A percentile compares a stretch with the other conserved stretches of the same genome.
These are phyloP conservation scores for Cupressus sempervirens DNA, from an alignment of 75 land plant species.

Conservation along the genomic window DNA sequence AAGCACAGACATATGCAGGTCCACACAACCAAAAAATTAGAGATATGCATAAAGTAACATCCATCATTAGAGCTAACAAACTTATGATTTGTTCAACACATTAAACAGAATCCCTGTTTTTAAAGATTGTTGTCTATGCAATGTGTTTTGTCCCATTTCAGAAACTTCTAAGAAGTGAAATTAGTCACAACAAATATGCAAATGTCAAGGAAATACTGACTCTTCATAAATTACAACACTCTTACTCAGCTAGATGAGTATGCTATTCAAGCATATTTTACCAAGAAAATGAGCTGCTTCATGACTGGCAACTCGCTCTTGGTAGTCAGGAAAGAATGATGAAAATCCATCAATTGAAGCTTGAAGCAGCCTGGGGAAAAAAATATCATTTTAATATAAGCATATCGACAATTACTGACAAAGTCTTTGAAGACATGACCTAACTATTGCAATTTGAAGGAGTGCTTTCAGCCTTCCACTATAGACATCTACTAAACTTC, in stretches of 20 bases:
- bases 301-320: constrained; percentile 86
- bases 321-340: constrained; percentile 71
- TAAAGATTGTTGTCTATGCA: background rate
- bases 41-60: background rate
- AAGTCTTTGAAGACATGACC: background rate
- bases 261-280: constrained; percentile 15
- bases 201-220: background rate
- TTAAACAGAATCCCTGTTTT: background rate
- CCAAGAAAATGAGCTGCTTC: constrained; percentile 97
- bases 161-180: background rate
- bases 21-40: too few relatives aligned
- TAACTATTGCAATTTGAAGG: background rate
- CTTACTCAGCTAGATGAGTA: background rate
- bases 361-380: constrained; percentile 69
- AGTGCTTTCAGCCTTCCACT: background rate
- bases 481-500: background rate
- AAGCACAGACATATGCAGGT: too few relatives aligned
- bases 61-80: background rate
- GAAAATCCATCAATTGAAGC: constrained; percentile 81
- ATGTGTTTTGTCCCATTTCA: background rate
- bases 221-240: background rate
- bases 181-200: background rate
- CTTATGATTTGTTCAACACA: background rate
- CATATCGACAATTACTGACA: background rate
- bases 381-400: background rate